Conservation (phyloP, 352 stramenopile genomes). For the Phytophthora sp. region DNA sequence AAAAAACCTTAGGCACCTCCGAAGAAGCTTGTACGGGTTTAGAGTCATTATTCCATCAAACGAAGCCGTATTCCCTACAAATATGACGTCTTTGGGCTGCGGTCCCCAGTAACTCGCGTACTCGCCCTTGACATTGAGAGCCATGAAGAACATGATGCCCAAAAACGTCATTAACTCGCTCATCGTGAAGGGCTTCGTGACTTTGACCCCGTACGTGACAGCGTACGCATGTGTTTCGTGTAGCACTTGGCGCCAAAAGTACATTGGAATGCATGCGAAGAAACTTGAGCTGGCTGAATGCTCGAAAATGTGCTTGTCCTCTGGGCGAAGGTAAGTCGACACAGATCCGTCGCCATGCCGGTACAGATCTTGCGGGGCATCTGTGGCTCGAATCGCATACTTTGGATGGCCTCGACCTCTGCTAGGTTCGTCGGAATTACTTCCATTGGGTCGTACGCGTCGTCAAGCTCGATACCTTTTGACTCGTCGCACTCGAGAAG, state of each 20-base stretch:
- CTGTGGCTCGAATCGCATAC: not conserved
- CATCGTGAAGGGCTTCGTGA: no score
- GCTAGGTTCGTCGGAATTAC: not conserved
- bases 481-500: not conserved
- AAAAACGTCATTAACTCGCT: no score
- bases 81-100: slow-evolving; percentile 3
- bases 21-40: slow-evolving; percentile 7
- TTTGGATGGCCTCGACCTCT: not conserved
- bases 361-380: not conserved
- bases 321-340: not conserved
- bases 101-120: not conserved
- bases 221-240: slow-evolving; percentile 3
- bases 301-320: slow-evolving; percentile 1
- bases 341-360: not conserved
- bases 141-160: slow-evolving; percentile 4
- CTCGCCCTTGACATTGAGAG: slow-evolving; percentile 4
- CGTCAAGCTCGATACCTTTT: not conserved
- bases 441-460: not conserved
- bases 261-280: slow-evolving; percentile 1
- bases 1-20: not conserved
- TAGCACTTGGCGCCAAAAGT: slow-evolving; percentile 1
- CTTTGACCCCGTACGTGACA: not conserved
- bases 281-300: no score
- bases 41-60: slow-evolving; percentile 2
- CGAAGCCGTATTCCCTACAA: slow-evolving; percentile 3